Base-by-base conservation (phyloP, 768 basidiomycete genomes). In the Calocybe cyanea region DNA sequence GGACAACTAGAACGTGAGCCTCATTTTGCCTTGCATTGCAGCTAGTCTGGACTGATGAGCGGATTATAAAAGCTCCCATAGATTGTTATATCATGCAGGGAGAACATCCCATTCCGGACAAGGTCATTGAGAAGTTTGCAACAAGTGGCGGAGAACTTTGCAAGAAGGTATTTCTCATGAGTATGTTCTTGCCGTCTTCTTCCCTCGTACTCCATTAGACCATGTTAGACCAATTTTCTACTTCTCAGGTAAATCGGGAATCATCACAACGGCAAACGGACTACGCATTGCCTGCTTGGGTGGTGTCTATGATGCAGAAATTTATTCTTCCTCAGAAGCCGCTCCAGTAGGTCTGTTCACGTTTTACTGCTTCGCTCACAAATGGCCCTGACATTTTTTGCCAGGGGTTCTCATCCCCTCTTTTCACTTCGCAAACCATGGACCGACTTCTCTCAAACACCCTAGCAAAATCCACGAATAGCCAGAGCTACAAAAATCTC, bases 81-180 rank as follows among this genome's bases (percentile, higher is more conserved):
- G 87, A 90, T 57, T 93, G 91, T 55, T 97, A 95, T 68, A 82
- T 96, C 47, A 93, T 92, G 79, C 84, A 92, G 61, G 94, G 94
- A 14, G 78, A 82, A 43, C 68, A 81, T 52, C 80, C 85, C 1
- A 63, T 97, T 11, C 92, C 93, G 4, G 70, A 76, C 36, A 61
- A 68, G 20, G 82, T 96, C 14, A 77, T 89, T 47, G 81, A 85
- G 51, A 85, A 82, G 60, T 85, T 89, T 58, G 75, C 80, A 15
- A 76, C 79, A 61, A 85, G 83, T 2, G 82, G 83, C 1, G 91
- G 90, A 31, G 84, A 93, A 58, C 58, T 98, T 19, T 84, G 82
- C 60, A 76, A 78, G 51, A 91, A 92, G 57, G 77, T 98, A 7
- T 89, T 89, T 55, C 75, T 94, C 18, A 69, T 97, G 41, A 88